Base-by-base conservation (phyloP, 306 rosid species). In the Quercus glauca region DNA sequence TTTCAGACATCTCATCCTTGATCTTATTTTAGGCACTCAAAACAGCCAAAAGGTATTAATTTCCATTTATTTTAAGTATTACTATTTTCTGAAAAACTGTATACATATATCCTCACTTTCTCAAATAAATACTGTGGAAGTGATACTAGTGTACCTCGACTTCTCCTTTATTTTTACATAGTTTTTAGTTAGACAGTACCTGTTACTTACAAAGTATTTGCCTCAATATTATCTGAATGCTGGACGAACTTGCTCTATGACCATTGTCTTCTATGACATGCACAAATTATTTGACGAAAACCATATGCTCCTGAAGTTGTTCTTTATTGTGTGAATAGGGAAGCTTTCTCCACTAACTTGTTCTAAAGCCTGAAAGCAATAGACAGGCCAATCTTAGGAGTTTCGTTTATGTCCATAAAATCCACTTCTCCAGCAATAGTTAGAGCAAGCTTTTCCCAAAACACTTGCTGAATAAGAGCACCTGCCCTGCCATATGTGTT, bases 401-500 rank as follows among this genome's bases (percentile, higher is more conserved):
- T 17, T 59, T 25, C 73, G 37, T 25, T 45, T 55, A 68, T 1
- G 60, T 61, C 80, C 69, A 75, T 72, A 29, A 92, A 85, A 35
- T 88, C 91, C 67, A 90, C 65, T 73, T 92, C 94, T 64, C 94
- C 91, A 60, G 88, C 90, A 69, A 92, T 8, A 61, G 89, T 79
- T 60, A 92, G 33, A 70, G 76, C 87, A 25, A 84, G 61, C 73
- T 74, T 84, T 64, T 88, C 73, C 89, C 88, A 87, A 35, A 92
- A 67, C 26, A 86, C 79, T 77, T 90, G 94, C 91, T 80, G 91
- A 76, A 92, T 33, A 6, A 85, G 82, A 35, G 89, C 90, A 15
- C 83, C 90, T 58, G 56, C 87, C 80, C 59, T 88, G 63, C 92
- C 94, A 1, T 77, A 68, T 1, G 87, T 85, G 85, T 85, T 79